Percentiles rank a stretch among this genome's conserved stretches.
Evolutionary conservation across 768 basidiomycete genomes (phyloP).

Genomic region (Gyrodon lividus): DNA sequence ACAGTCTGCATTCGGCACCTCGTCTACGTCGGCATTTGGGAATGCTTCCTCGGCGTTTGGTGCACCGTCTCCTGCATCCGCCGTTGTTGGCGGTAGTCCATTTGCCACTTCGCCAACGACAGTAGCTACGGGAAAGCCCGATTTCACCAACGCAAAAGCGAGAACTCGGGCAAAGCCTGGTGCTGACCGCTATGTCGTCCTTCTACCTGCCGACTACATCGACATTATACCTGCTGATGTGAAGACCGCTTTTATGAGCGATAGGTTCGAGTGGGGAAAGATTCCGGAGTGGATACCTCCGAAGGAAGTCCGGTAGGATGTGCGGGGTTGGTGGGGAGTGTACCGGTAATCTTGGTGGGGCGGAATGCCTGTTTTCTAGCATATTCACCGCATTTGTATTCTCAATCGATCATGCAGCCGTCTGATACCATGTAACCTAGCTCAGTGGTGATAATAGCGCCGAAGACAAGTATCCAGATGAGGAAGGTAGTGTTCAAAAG

Average conservation of each 20-base stretch:
- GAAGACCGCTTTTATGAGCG: slow-evolving; percentile 51
- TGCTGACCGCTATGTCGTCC: slow-evolving; percentile 51
- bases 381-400: background rate
- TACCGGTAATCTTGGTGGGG: no score
- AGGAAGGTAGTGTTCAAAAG: slow-evolving; percentile 10
- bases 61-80: slow-evolving; percentile 18
- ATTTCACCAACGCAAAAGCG: slow-evolving; percentile 35
- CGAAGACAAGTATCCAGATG: slow-evolving; percentile 12
- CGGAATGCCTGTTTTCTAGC: no score
- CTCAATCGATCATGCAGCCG: background rate
- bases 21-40: slow-evolving; percentile 18
- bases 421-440: no score
- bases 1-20: slow-evolving; percentile 29
- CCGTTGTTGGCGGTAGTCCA: slow-evolving; percentile 17
- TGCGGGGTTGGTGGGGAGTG: no score
- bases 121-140: slow-evolving; percentile 25
- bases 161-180: slow-evolving; percentile 41
- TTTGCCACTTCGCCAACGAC: slow-evolving; percentile 30
- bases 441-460: no score
- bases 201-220: slow-evolving; percentile 60
- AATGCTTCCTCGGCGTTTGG: slow-evolving; percentile 18
- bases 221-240: slow-evolving; percentile 50
- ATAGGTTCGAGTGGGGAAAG: slow-evolving; percentile 65
- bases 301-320: slow-evolving; percentile 53
- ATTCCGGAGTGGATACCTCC: slow-evolving; percentile 79